Conservation (phyloP, 2,329 filamentous ascomycete species). For the Ophiostoma angusticollis region DNA sequence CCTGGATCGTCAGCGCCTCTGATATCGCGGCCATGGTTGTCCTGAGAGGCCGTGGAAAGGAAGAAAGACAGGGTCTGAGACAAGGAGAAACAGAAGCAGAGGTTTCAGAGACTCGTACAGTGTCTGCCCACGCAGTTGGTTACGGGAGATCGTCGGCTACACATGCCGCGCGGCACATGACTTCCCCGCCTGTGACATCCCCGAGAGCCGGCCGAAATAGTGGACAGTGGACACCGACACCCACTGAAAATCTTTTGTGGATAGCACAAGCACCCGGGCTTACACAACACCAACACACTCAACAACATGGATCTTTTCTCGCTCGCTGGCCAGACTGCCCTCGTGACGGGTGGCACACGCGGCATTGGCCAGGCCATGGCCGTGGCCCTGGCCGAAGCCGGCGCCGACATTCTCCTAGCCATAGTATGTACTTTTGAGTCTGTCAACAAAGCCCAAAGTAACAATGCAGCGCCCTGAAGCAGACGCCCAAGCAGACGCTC, state of each 20-base stretch:
- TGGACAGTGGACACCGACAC: too few relatives aligned
- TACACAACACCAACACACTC: neutral
- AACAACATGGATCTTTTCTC: constrained; percentile 33
- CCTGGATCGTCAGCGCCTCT: constrained; percentile 15
- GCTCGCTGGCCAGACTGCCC: constrained; percentile 41
- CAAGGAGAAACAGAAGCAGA: too few relatives aligned
- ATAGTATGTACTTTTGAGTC: neutral
- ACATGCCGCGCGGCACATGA: too few relatives aligned
- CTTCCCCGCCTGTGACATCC: too few relatives aligned
- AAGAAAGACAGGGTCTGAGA: neutral
- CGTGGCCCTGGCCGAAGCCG: constrained; percentile 44
- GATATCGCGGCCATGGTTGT: neutral
- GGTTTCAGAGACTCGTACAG: too few relatives aligned
- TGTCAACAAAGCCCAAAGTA: too few relatives aligned
- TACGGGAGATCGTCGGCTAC: too few relatives aligned
- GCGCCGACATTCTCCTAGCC: constrained; percentile 42
- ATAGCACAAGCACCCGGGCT: neutral
- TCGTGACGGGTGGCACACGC: constrained; percentile 44
- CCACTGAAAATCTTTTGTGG: too few relatives aligned
- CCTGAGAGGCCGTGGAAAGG: neutral
- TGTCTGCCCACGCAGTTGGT: too few relatives aligned
- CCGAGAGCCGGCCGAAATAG: too few relatives aligned
- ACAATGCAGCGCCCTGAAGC: constrained; percentile 21
- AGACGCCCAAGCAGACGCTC: too few relatives aligned
- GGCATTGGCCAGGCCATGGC: constrained; percentile 47